These are phyloP conservation scores for Mitragyna speciosa DNA, from an alignment of 257 asterid species.

Conservation along the genomic window DNA sequence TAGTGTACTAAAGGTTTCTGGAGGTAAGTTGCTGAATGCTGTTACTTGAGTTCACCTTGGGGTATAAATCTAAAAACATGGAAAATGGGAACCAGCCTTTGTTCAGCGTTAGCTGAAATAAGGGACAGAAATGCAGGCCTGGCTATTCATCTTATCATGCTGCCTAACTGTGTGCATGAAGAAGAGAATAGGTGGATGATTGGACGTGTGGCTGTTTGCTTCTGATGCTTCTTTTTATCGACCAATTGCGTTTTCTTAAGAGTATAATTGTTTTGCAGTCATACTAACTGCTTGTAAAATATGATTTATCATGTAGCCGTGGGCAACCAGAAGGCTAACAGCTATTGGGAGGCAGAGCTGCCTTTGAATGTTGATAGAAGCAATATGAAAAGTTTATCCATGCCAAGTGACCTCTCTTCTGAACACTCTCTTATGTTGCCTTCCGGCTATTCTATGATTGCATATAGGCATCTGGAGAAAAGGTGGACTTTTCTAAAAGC, in stretches of 20 bases:
- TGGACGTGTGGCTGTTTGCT: background rate
- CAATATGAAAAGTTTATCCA: slow-evolving; percentile 56
- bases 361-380: slow-evolving; percentile 49
- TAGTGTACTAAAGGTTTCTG: background rate
- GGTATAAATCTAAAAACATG: background rate
- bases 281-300: background rate
- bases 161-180: background rate
- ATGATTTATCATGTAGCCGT: slow-evolving; percentile 38
- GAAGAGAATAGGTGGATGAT: background rate
- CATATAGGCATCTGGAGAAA: slow-evolving; percentile 64
- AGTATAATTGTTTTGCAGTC: background rate
- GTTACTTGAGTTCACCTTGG: background rate
- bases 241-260: background rate
- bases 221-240: background rate
- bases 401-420: slow-evolving; percentile 53
- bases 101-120: background rate
- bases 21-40: background rate
- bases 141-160: background rate
- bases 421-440: no score
- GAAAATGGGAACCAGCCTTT: background rate
- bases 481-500: slow-evolving; percentile 63
- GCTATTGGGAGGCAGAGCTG: slow-evolving; percentile 78
- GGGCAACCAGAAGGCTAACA: slow-evolving; percentile 74
- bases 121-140: background rate
- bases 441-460: slow-evolving; percentile 2